phyloP scores from a whole-genome alignment of 345 rosid species.

The Mangifera indica region DNA sequence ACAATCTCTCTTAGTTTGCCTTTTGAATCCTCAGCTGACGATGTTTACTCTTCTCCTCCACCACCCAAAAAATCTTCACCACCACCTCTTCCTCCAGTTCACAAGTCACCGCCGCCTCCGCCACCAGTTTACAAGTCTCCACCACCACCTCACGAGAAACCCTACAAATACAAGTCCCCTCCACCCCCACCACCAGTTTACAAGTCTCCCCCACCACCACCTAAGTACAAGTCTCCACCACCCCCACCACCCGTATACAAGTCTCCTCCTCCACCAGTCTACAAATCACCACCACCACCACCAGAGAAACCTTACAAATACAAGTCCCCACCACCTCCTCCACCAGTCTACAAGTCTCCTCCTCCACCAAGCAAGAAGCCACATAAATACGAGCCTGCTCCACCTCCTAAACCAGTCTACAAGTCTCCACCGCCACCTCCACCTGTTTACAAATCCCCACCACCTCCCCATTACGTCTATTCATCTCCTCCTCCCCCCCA shows the following conservation, averaged over 20 bases:
- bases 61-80: constrained; percentile 1
- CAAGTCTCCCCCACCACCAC: constrained; percentile 22
- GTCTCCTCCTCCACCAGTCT: constrained; percentile 30
- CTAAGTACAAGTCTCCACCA: constrained; percentile 5
- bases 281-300: constrained; percentile 36
- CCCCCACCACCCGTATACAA: constrained; percentile 23
- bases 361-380: constrained; percentile 20
- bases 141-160: background rate
- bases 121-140: constrained; percentile 28
- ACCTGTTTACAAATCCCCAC: constrained; percentile 14
- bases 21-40: constrained; percentile 34
- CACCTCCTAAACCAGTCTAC: constrained; percentile 23
- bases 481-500: constrained; percentile 55
- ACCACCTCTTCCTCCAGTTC: background rate
- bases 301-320: background rate
- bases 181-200: background rate
- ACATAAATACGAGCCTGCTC: constrained; percentile 21
- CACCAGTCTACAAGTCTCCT: background rate
- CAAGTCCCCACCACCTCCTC: constrained; percentile 20
- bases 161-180: constrained; percentile 12
- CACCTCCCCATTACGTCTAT: constrained; percentile 28
- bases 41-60: constrained; percentile 33
- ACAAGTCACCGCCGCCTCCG: constrained; percentile 26
- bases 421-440: constrained; percentile 28
- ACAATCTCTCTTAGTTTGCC: constrained; percentile 49